Percentiles rank a stretch among this genome's conserved stretches.
Conservation (phyloP, 2,329 filamentous ascomycete genomes). For the Fusarium albosuccineum region DNA sequence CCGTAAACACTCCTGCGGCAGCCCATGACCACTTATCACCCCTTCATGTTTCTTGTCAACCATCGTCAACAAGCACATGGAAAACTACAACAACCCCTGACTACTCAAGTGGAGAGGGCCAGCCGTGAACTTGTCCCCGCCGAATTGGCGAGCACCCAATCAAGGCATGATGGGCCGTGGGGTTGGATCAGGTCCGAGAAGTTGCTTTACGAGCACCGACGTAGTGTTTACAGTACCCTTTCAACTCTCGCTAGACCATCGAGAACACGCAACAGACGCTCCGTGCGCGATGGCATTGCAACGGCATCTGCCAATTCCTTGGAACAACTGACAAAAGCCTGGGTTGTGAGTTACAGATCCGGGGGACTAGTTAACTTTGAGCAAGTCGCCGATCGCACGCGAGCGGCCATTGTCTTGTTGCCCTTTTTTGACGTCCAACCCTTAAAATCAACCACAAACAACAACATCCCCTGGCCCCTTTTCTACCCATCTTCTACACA, state of each 20-base stretch:
- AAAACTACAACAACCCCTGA: slow-evolving; percentile 4
- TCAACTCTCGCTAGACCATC: neutral
- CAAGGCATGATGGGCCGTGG: slow-evolving; percentile 5
- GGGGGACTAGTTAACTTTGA: slow-evolving; percentile 5
- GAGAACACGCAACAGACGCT: slow-evolving; percentile 8
- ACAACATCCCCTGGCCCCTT: neutral
- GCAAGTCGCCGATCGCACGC: slow-evolving; percentile 13
- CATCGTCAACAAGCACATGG: neutral
- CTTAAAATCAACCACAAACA: neutral
- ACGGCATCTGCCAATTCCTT: slow-evolving; percentile 16
- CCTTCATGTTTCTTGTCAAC: neutral
- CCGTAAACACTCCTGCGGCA: slow-evolving; percentile 2
- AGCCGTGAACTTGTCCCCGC: slow-evolving; percentile 11
- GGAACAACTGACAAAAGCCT: neutral
- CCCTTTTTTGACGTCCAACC: neutral
- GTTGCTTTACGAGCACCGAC: neutral
- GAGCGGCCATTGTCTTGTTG: neutral
- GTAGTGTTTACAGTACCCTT: slow-evolving; percentile 6
- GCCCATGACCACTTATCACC: neutral
- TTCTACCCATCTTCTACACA: neutral
- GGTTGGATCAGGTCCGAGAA: slow-evolving; percentile 3
- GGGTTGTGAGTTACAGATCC: neutral
- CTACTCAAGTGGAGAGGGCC: slow-evolving; percentile 9
- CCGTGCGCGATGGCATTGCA: slow-evolving; percentile 11
- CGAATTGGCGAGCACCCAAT: slow-evolving; percentile 10